phyloP scores from a whole-genome alignment of 257 asterid genomes.

The Przewalskia tangutica region DNA sequence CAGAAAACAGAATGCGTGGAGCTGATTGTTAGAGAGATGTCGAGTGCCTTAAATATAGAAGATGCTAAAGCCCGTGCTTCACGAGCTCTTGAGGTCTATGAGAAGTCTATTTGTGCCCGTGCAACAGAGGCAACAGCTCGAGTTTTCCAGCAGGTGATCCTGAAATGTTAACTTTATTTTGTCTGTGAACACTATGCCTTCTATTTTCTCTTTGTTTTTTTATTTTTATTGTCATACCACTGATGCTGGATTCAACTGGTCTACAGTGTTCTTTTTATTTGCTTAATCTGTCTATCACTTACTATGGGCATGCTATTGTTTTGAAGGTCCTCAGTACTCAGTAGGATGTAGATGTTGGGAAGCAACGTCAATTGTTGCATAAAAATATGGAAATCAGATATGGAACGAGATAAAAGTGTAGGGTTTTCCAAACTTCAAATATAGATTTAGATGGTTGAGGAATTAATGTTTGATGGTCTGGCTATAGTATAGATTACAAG shows the following conservation, averaged over 20 bases:
- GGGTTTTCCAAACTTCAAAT: not conserved
- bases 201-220: not conserved
- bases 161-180: not conserved
- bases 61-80: slow-evolving; percentile 47
- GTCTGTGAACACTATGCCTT: not conserved
- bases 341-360: not conserved
- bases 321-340: not conserved
- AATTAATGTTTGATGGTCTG: not conserved
- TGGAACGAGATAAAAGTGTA: not conserved
- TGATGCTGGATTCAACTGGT: not conserved
- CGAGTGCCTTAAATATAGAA: slow-evolving; percentile 29
- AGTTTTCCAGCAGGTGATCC: slow-evolving; percentile 55
- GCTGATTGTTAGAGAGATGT: slow-evolving; percentile 38
- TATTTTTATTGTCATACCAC: not conserved
- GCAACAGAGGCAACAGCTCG: slow-evolving; percentile 54
- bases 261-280: not conserved
- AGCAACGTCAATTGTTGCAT: not conserved
- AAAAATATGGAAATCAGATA: not conserved
- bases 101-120: slow-evolving; percentile 25
- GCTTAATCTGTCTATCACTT: not conserved
- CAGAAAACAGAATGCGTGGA: slow-evolving; percentile 36
- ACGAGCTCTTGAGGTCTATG: slow-evolving; percentile 32
- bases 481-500: not conserved
- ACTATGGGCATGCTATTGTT: not conserved
- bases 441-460: not conserved